Percentiles rank a stretch among this genome's conserved stretches.
Conservation (phyloP, 1,284 basidiomycete genomes). For the Pseudozyma pruni region DNA sequence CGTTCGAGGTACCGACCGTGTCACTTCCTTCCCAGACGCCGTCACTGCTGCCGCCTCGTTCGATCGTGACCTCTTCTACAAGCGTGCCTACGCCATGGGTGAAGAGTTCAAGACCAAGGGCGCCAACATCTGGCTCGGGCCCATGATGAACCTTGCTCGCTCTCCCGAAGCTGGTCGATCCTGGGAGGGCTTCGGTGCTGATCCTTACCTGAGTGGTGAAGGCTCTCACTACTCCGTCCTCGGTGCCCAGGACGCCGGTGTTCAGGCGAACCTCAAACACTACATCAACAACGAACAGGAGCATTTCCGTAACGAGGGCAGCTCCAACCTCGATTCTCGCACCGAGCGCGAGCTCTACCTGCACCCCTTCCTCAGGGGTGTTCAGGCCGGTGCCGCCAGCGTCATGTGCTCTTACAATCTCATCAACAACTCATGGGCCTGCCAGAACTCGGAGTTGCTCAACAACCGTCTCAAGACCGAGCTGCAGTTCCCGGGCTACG, state of each 20-base stretch:
- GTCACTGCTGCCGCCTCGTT: slow-evolving; percentile 79
- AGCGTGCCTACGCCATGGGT: slow-evolving; percentile 80
- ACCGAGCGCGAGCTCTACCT: slow-evolving; percentile 73
- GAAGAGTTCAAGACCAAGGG: slow-evolving; percentile 82
- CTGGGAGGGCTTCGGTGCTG: slow-evolving; percentile 75
- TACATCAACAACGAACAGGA: slow-evolving; percentile 66
- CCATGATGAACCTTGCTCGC: slow-evolving; percentile 70
- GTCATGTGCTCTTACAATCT: slow-evolving; percentile 71
- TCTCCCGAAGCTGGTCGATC: slow-evolving; percentile 78
- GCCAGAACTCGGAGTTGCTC: slow-evolving; percentile 76
- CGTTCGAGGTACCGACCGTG: slow-evolving; percentile 70
- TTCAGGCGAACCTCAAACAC: slow-evolving; percentile 68
- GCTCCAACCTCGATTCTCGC: slow-evolving; percentile 75
- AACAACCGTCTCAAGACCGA: slow-evolving; percentile 80
- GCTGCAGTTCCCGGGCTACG: slow-evolving; percentile 80
- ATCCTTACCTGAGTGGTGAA: slow-evolving; percentile 62
- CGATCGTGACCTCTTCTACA: slow-evolving; percentile 78
- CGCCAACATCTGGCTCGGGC: slow-evolving; percentile 77
- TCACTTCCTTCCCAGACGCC: slow-evolving; percentile 75
- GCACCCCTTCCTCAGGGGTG: slow-evolving; percentile 62
- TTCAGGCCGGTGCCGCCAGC: slow-evolving; percentile 69
- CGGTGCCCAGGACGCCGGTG: slow-evolving; percentile 60
- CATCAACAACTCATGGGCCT: slow-evolving; percentile 72
- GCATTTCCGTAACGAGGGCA: slow-evolving; percentile 58
- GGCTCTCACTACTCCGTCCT: slow-evolving; percentile 54